A percentile compares a stretch with the other conserved stretches of the same genome.
Evolutionary conservation across 106 monocot species (phyloP).

Genomic region (Phalaenopsis equestris): DNA sequence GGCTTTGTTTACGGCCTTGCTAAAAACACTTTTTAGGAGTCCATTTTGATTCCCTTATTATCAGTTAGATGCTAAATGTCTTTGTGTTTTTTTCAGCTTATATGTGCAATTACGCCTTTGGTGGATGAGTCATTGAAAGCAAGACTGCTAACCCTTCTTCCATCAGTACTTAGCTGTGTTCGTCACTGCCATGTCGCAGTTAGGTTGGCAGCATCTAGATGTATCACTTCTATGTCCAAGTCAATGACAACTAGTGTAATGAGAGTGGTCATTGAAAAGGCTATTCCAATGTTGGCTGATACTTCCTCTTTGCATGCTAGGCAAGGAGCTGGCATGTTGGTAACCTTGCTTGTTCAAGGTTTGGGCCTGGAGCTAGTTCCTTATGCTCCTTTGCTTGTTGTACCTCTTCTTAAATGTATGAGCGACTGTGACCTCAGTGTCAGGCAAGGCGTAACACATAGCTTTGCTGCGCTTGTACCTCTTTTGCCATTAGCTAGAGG

Average conservation of each 20-base stretch:
- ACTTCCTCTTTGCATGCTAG: slow-evolving; percentile 61
- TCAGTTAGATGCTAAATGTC: neutral
- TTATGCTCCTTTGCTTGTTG: slow-evolving; percentile 90
- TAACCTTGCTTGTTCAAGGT: slow-evolving; percentile 82
- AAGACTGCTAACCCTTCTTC: slow-evolving; percentile 73
- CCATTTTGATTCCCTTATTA: neutral
- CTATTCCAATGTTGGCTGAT: slow-evolving; percentile 78
- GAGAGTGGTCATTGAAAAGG: slow-evolving; percentile 65
- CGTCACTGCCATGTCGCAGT: slow-evolving; percentile 80
- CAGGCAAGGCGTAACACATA: slow-evolving; percentile 85
- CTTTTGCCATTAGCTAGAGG: slow-evolving; percentile 82
- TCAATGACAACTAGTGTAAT: slow-evolving; percentile 72
- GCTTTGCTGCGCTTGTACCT: slow-evolving; percentile 96
- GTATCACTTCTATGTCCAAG: slow-evolving; percentile 86
- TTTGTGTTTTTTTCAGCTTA: slow-evolving; percentile 31
- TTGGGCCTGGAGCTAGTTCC: slow-evolving; percentile 75
- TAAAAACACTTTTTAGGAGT: neutral
- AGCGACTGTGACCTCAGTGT: slow-evolving; percentile 72
- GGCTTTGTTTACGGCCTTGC: neutral
- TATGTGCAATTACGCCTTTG: slow-evolving; percentile 67
- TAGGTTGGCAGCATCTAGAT: slow-evolving; percentile 89
- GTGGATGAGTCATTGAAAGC: slow-evolving; percentile 46
- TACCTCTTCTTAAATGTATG: slow-evolving; percentile 95
- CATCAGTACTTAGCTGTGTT: slow-evolving; percentile 65
- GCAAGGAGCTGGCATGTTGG: slow-evolving; percentile 91